These are phyloP conservation scores for Monilinia laxa DNA, from an alignment of 2,329 filamentous ascomycete genomes.

Conservation along the genomic window DNA sequence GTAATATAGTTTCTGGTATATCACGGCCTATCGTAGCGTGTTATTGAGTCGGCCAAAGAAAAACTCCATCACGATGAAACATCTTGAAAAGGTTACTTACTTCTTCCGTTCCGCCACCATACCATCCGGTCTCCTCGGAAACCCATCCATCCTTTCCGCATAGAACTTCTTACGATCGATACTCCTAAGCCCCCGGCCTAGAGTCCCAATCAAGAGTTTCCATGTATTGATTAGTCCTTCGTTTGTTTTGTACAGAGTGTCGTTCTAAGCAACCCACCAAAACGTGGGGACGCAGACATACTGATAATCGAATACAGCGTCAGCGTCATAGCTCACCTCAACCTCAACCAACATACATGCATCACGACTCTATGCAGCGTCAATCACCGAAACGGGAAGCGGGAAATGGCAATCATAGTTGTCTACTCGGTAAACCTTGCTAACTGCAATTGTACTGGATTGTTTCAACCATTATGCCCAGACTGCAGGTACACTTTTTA, in stretches of 20 bases:
- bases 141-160: neutral
- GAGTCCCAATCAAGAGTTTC: too few relatives aligned
- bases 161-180: neutral
- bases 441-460: neutral
- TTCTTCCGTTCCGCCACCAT: neutral
- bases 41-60: neutral
- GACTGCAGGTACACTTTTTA: slow-evolving; percentile 3
- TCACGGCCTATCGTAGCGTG: neutral
- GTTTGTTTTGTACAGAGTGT: neutral
- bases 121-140: neutral
- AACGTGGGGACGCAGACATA: slow-evolving; percentile 3
- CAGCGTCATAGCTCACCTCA: slow-evolving; percentile 12
- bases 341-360: neutral
- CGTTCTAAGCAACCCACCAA: slow-evolving; percentile 1
- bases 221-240: neutral
- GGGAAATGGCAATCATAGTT: neutral
- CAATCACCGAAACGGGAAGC: slow-evolving; percentile 11
- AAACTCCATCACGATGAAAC: neutral
- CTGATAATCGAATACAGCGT: neutral
- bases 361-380: neutral
- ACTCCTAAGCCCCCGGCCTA: neutral
- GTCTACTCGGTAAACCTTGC: slow-evolving; percentile 3
- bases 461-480: slow-evolving; percentile 1
- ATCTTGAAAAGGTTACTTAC: neutral
- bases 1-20: neutral